phyloP scores from a whole-genome alignment of 1,139 yeast species.

The Geotrichum cucujoidarum region DNA sequence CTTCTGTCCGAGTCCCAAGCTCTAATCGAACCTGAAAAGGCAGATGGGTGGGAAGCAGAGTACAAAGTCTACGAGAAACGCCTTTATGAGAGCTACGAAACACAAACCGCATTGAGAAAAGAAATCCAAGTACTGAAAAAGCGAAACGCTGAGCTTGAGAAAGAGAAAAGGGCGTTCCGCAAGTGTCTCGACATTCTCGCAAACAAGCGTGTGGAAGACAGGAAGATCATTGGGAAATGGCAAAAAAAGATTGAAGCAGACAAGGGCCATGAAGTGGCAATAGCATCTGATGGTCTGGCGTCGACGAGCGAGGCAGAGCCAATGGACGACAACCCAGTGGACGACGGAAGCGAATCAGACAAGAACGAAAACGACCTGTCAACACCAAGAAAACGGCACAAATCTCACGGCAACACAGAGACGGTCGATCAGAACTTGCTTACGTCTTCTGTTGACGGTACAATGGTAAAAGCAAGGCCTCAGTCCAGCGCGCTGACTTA shows the following conservation, averaged over 20 bases:
- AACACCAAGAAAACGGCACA: too few species aligned
- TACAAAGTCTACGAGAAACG: conserved; percentile 5
- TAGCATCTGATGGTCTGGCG: not conserved
- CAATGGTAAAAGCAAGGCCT: too few species aligned
- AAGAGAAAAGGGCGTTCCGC: conserved; percentile 3
- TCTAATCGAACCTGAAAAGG: not conserved
- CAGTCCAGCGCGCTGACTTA: too few species aligned
- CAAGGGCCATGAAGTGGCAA: not conserved
- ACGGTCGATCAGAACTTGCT: too few species aligned
- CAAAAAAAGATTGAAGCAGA: not conserved
- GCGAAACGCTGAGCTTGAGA: conserved; percentile 1
- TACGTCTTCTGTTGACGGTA: too few species aligned
- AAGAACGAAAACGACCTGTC: too few species aligned
- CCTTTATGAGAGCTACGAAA: not conserved
- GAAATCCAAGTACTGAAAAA: not conserved
- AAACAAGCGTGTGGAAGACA: conserved; percentile 10
- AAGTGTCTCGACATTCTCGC: conserved; percentile 2
- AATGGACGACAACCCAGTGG: not conserved
- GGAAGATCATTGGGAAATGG: conserved; percentile 6
- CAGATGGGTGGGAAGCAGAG: not conserved
- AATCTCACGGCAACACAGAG: too few species aligned
- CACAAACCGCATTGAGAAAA: not conserved
- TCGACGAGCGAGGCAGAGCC: not conserved
- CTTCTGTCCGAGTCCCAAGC: conserved; percentile 9
- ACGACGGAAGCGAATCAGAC: not conserved